Conservation (phyloP, 202 grass and related monocot genomes). For the Carex sylvatica region DNA sequence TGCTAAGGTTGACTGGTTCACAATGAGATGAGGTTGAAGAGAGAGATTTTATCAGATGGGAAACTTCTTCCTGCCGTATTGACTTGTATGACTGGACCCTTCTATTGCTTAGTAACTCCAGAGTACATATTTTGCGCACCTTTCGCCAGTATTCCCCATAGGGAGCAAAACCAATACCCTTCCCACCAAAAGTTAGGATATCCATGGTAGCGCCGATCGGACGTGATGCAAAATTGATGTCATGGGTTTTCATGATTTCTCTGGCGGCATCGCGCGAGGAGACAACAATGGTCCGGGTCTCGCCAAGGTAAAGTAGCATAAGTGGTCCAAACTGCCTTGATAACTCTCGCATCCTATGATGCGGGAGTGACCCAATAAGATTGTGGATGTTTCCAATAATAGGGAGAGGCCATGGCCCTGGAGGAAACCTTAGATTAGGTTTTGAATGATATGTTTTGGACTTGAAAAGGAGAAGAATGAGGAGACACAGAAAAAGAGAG, state of each 20-base stretch:
- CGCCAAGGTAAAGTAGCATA: slow-evolving; percentile 47
- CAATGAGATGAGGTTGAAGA: neutral
- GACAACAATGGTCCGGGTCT: slow-evolving; percentile 35
- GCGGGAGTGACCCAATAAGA: slow-evolving; percentile 35
- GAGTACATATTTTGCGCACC: slow-evolving; percentile 35
- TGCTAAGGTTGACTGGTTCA: slow-evolving; percentile 39
- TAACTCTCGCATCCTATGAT: slow-evolving; percentile 36
- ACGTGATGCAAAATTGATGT: slow-evolving; percentile 37
- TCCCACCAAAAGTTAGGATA: slow-evolving; percentile 24
- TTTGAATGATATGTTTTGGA: neutral
- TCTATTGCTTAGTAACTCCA: slow-evolving; percentile 49
- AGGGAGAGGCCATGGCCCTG: slow-evolving; percentile 47
- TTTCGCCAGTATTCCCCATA: slow-evolving; percentile 45
- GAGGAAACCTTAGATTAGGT: slow-evolving; percentile 21
- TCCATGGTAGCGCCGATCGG: slow-evolving; percentile 18
- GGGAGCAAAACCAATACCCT: slow-evolving; percentile 27
- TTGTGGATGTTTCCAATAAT: slow-evolving; percentile 50
- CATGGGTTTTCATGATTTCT: slow-evolving; percentile 41
- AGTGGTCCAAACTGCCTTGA: slow-evolving; percentile 32
- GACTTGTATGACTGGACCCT: slow-evolving; percentile 43
- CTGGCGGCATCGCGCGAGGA: slow-evolving; percentile 21
- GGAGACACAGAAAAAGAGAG: neutral
- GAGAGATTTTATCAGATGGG: slow-evolving; percentile 23
- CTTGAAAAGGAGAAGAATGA: neutral
- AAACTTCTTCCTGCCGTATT: neutral